Percentiles rank a stretch among this genome's conserved stretches.
These are phyloP conservation scores for Pontederia crassipes DNA, from an alignment of 176 grass and related monocot genomes.

Conservation along the genomic window DNA sequence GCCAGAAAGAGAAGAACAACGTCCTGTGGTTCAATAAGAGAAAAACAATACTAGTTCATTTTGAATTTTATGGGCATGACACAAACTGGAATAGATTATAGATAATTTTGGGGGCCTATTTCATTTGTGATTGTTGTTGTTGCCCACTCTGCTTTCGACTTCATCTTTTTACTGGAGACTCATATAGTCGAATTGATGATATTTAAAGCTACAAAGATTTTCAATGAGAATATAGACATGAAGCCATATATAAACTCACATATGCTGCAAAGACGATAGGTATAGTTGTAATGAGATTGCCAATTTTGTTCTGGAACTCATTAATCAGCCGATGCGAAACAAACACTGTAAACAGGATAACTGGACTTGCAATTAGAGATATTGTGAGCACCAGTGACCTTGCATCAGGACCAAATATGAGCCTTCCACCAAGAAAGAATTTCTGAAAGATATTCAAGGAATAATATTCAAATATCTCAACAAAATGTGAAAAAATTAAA, in stretches of 20 bases:
- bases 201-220: conserved; percentile 4
- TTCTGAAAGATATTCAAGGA: conserved; percentile 30
- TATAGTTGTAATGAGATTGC: conserved; percentile 35
- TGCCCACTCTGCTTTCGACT: background rate
- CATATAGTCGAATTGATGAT: background rate
- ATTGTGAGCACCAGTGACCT: conserved; percentile 49
- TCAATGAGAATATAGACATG: background rate
- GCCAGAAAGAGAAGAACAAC: conserved; percentile 54
- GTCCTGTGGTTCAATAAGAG: conserved; percentile 30
- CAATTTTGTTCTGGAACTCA: conserved; percentile 37
- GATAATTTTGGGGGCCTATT: background rate
- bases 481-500: background rate
- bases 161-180: too few relatives aligned
- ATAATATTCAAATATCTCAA: background rate
- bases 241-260: conserved; percentile 37
- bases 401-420: conserved; percentile 77
- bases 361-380: conserved; percentile 49
- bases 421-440: conserved; percentile 69
- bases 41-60: conserved; percentile 1
- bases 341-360: conserved; percentile 44
- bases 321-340: conserved; percentile 38
- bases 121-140: background rate
- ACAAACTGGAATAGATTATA: background rate
- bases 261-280: conserved; percentile 40
- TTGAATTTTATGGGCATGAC: background rate